These are phyloP conservation scores for Mortierella antarctica DNA, from an alignment of 192 early-diverging fungal genomes.

Conservation along the genomic window DNA sequence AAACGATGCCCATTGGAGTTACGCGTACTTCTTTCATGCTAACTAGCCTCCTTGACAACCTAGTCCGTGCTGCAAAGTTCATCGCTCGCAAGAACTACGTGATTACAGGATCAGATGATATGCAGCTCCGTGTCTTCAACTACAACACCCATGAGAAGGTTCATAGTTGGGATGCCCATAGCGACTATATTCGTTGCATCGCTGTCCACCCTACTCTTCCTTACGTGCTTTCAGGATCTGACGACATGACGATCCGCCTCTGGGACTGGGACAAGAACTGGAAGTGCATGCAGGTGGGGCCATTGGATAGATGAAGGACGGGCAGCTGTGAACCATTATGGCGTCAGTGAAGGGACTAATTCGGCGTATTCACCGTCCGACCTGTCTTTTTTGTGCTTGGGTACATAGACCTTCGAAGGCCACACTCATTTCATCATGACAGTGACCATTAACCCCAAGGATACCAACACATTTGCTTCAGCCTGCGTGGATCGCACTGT, in stretches of 20 bases:
- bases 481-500: slow-evolving; percentile 97
- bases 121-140: slow-evolving; percentile 98
- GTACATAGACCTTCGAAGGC: slow-evolving; percentile 88
- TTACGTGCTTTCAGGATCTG: slow-evolving; percentile 92
- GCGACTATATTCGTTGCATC: slow-evolving; percentile 96
- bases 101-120: slow-evolving; percentile 97
- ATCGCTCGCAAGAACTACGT: slow-evolving; percentile 98
- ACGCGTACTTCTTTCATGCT: too few relatives aligned
- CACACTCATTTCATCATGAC: slow-evolving; percentile 99
- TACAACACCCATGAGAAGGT: slow-evolving; percentile 99
- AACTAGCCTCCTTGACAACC: too few relatives aligned
- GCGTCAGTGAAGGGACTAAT: not conserved
- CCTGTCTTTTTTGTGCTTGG: not conserved
- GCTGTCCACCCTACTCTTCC: slow-evolving; percentile 97
- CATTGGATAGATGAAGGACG: slow-evolving; percentile 67
- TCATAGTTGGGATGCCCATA: slow-evolving; percentile 94
- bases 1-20: not conserved
- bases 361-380: not conserved
- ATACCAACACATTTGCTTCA: slow-evolving; percentile 99
- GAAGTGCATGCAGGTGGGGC: slow-evolving; percentile 89
- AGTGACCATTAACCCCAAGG: slow-evolving; percentile 97
- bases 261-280: slow-evolving; percentile 99
- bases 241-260: slow-evolving; percentile 97
- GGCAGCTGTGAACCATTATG: slow-evolving; percentile 70
- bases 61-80: slow-evolving; percentile 98